Evolutionary conservation across 2,329 filamentous ascomycete species (phyloP).

Genomic region (Clonostachys solani): DNA sequence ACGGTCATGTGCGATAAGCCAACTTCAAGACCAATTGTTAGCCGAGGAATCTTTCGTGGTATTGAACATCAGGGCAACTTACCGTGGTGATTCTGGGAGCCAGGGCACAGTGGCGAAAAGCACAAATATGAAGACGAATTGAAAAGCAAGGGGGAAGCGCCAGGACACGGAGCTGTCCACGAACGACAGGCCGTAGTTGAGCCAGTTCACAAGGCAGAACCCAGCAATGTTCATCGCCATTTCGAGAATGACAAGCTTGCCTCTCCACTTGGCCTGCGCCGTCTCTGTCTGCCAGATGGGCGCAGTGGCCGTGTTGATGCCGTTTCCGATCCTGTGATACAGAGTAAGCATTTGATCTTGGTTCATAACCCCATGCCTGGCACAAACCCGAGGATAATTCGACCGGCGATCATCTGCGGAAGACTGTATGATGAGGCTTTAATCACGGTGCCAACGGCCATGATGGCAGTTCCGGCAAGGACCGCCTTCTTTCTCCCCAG

Average conservation of each 20-base stretch:
- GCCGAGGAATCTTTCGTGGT: too few relatives aligned
- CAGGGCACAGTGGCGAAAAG: constrained; percentile 15
- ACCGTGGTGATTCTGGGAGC: constrained; percentile 16
- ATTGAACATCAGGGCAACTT: too few relatives aligned
- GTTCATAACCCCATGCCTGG: constrained; percentile 18
- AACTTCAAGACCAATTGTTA: neutral
- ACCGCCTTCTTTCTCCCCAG: constrained; percentile 35
- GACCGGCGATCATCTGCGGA: constrained; percentile 18
- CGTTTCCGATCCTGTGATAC: constrained; percentile 31
- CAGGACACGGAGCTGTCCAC: constrained; percentile 8
- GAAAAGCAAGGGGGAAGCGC: constrained; percentile 8
- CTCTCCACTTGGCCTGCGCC: constrained; percentile 20
- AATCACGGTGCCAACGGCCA: constrained; percentile 5
- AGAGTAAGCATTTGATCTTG: too few relatives aligned
- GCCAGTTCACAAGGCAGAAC: neutral
- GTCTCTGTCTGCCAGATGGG: constrained; percentile 32
- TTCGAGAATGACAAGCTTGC: constrained; percentile 23
- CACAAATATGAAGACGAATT: constrained; percentile 17
- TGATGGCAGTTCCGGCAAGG: constrained; percentile 11
- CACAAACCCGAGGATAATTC: constrained; percentile 25
- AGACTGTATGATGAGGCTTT: constrained; percentile 6
- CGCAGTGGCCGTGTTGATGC: constrained; percentile 28
- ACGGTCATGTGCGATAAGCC: constrained; percentile 18
- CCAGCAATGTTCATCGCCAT: constrained; percentile 8
- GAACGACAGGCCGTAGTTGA: constrained; percentile 10